Conservation (phyloP, 2,329 filamentous ascomycete species). For the Coniochaeta sp. region DNA sequence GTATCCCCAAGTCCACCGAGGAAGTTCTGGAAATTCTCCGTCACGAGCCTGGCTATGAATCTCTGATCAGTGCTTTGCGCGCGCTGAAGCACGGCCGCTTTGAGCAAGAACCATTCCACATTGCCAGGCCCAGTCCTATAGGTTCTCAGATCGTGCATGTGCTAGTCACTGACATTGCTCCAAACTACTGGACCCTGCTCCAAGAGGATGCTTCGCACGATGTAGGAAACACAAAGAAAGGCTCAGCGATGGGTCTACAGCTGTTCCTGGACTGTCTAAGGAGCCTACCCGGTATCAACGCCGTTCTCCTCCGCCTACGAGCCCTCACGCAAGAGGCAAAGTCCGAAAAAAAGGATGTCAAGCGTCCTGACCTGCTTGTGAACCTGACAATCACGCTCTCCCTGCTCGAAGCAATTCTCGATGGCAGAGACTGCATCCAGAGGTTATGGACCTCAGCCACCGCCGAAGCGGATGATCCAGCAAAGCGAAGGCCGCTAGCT, state of each 20-base stretch:
- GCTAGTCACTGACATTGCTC: slow-evolving; percentile 66
- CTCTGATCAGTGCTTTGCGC: slow-evolving; percentile 42
- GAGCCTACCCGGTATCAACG: slow-evolving; percentile 71
- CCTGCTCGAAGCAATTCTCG: slow-evolving; percentile 34
- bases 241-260: slow-evolving; percentile 27
- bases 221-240: background rate
- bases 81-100: slow-evolving; percentile 35
- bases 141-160: slow-evolving; percentile 69
- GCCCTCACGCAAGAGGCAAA: slow-evolving; percentile 48
- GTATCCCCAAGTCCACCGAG: slow-evolving; percentile 23
- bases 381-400: slow-evolving; percentile 37
- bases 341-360: slow-evolving; percentile 25
- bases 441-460: slow-evolving; percentile 28
- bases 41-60: slow-evolving; percentile 53
- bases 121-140: slow-evolving; percentile 56
- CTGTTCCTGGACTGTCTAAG: slow-evolving; percentile 58
- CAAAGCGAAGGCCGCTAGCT: slow-evolving; percentile 24
- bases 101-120: slow-evolving; percentile 35
- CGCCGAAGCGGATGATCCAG: slow-evolving; percentile 5
- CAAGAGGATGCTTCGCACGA: slow-evolving; percentile 29
- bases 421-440: slow-evolving; percentile 25
- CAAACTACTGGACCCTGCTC: slow-evolving; percentile 73
- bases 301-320: slow-evolving; percentile 63
- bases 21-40: slow-evolving; percentile 55
- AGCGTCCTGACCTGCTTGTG: slow-evolving; percentile 32